A percentile compares a stretch with the other conserved stretches of the same genome.
These are phyloP conservation scores for Maudiozyma barnettii DNA, from an alignment of 805 yeast species.

Conservation along the genomic window DNA sequence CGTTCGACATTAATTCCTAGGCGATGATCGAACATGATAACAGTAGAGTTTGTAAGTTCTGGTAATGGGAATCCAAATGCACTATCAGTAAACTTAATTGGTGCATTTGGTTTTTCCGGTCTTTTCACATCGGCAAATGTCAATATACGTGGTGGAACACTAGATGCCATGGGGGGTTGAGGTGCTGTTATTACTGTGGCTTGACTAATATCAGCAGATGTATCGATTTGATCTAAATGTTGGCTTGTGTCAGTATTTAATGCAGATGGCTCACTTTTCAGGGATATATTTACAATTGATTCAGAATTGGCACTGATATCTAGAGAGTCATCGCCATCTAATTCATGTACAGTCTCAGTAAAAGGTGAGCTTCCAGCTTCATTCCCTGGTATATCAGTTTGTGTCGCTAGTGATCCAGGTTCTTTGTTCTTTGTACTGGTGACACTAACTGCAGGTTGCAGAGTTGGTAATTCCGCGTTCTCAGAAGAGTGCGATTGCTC, in stretches of 20 bases:
- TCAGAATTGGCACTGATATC: slow-evolving; percentile 9
- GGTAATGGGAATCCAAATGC: slow-evolving; percentile 86
- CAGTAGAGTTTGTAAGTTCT: slow-evolving; percentile 64
- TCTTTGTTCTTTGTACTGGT: slow-evolving; percentile 9
- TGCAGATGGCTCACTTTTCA: neutral
- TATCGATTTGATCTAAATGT: neutral
- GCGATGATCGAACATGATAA: slow-evolving; percentile 74
- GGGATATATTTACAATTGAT: neutral
- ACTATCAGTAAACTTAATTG: slow-evolving; percentile 57
- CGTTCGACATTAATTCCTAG: slow-evolving; percentile 93
- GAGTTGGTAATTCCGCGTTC: slow-evolving; percentile 4
- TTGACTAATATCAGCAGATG: neutral
- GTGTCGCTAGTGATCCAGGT: neutral
- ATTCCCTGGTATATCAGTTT: slow-evolving; percentile 4
- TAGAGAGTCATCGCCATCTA: slow-evolving; percentile 19
- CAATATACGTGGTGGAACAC: slow-evolving; percentile 27
- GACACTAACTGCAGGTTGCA: slow-evolving; percentile 16
- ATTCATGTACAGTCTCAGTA: slow-evolving; percentile 14
- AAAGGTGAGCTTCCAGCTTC: slow-evolving; percentile 1
- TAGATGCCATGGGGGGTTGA: slow-evolving; percentile 3
- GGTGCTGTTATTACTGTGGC: neutral
- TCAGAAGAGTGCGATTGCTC: neutral
- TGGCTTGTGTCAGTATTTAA: neutral
- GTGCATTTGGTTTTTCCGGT: slow-evolving; percentile 42
- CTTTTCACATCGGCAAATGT: slow-evolving; percentile 30